Evolutionary conservation across 129 eudicot genomes (phyloP), one percentile per base, ranked within the genome.

Genomic region (Mikania micrantha): DNA sequence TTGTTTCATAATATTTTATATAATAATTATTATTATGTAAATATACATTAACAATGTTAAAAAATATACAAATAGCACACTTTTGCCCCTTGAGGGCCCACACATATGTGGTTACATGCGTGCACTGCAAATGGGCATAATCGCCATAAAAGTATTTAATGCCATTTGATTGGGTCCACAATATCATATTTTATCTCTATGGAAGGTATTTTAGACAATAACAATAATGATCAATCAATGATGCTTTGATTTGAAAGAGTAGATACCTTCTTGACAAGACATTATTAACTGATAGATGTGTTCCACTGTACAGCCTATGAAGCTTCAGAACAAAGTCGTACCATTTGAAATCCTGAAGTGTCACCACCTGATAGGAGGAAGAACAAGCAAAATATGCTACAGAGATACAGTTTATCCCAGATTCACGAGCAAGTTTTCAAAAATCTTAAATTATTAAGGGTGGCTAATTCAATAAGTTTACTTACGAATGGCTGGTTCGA

Each of bases 321-420:
- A 93, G 41, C 53, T 93, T 82, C 79, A 87, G 59, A 59, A 93
- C 41, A 52, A 93, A 93, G 77, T 93, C 95, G 24, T 89, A 84
- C 99, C 99, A 93, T 73, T 87, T 89, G 78, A 93, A 93, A 69
- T 86, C 95, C 81, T 89, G 96, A 82, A 89, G 99, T 67, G 74
- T 78, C 80, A 89, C 96, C 72, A 89, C 90, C 99, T 93, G 83
- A 66, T 61, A 69, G 8, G 59, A 34, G 67, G 63, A n/a, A 13
- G 12, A 16, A 35, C 25, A 36, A 49, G 60, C 50, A 20, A 34
- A 13, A 38, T 64, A 17, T 61, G 64, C 9, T 54, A 38, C 70
- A 52, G 39, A 63, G 20, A 61, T 34, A 13, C 53, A 7, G 58
- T 22, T 60, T 74, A 17, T 53, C 31, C 48, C 17, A 39, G 47